These are phyloP conservation scores for Fraxinus nigra DNA, from an alignment of 305 asterid species.

Conservation along the genomic window DNA sequence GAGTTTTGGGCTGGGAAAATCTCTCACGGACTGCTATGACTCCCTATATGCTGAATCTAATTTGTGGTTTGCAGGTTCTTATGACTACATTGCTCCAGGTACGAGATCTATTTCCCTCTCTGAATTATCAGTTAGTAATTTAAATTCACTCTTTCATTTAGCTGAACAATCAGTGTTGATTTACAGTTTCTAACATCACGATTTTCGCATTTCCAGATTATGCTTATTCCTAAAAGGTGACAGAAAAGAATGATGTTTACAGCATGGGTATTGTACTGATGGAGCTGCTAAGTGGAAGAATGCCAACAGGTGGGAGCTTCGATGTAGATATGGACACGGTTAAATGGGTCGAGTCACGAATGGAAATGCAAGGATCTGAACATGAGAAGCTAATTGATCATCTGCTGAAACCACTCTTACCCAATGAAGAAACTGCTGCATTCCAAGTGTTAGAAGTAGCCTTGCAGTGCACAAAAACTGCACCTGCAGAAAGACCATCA, in stretches of 20 bases:
- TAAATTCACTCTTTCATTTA: neutral
- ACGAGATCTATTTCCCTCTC: neutral
- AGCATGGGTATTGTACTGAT: conserved; percentile 92
- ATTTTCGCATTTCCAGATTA: conserved; percentile 47
- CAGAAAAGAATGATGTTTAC: conserved; percentile 83
- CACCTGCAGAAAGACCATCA: conserved; percentile 83
- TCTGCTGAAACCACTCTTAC: conserved; percentile 52
- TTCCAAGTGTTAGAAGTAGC: conserved; percentile 74
- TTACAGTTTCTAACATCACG: neutral
- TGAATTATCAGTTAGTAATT: neutral
- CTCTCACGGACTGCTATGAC: conserved; percentile 47
- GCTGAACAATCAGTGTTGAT: neutral
- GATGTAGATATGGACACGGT: conserved; percentile 73
- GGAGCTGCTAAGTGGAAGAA: conserved; percentile 84
- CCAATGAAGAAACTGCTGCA: conserved; percentile 56
- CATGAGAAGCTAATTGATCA: conserved; percentile 65
- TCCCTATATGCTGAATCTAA: conserved; percentile 66
- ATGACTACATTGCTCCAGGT: conserved; percentile 96
- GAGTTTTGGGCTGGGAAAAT: conserved; percentile 87
- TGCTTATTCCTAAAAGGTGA: conserved; percentile 74
- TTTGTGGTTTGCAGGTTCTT: conserved; percentile 82
- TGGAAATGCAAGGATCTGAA: conserved; percentile 46
- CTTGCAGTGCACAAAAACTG: conserved; percentile 72
- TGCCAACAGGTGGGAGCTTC: conserved; percentile 76
- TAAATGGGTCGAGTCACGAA: conserved; percentile 65